Percentiles rank a stretch among this genome's conserved stretches.
Conservation (phyloP, 202 grass and related monocot species). For the Musa balbisiana region DNA sequence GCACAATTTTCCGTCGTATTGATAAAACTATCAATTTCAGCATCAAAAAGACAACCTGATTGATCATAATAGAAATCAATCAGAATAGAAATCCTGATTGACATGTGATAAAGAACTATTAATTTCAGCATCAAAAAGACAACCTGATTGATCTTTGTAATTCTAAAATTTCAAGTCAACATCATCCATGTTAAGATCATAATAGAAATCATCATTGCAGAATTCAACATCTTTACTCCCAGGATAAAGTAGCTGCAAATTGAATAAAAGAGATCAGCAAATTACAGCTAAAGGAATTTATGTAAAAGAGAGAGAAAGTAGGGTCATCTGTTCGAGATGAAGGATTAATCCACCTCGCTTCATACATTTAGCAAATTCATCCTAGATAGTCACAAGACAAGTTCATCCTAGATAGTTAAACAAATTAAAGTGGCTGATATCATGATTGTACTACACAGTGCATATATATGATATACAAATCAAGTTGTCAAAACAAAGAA, state of each 20-base stretch:
- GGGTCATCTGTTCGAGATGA: not conserved
- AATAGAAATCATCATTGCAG: conserved; percentile 60
- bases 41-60: conserved; percentile 63
- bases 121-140: conserved; percentile 78
- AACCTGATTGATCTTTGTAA: conserved; percentile 65
- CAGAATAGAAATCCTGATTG: too few species aligned
- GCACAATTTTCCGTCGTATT: conserved; percentile 45
- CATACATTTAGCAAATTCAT: too few species aligned
- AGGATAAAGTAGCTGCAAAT: conserved; percentile 40
- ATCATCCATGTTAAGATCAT: conserved; percentile 71
- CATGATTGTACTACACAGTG: too few species aligned
- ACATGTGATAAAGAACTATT: conserved; percentile 17
- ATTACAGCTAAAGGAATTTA: not conserved
- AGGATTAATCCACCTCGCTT: not conserved
- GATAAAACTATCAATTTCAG: conserved; percentile 73
- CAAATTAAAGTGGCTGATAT: too few species aligned
- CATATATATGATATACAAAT: too few species aligned
- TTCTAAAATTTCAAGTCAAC: conserved; percentile 78
- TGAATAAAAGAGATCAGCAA: conserved; percentile 10
- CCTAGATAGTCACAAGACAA: too few species aligned
- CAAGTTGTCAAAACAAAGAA: too few species aligned
- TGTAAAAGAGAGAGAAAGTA: not conserved
- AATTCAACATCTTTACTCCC: conserved; percentile 49
- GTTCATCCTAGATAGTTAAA: too few species aligned
- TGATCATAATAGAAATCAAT: conserved; percentile 22